Conservation (phyloP, 768 basidiomycete genomes). For the Boletus huronensis region DNA sequence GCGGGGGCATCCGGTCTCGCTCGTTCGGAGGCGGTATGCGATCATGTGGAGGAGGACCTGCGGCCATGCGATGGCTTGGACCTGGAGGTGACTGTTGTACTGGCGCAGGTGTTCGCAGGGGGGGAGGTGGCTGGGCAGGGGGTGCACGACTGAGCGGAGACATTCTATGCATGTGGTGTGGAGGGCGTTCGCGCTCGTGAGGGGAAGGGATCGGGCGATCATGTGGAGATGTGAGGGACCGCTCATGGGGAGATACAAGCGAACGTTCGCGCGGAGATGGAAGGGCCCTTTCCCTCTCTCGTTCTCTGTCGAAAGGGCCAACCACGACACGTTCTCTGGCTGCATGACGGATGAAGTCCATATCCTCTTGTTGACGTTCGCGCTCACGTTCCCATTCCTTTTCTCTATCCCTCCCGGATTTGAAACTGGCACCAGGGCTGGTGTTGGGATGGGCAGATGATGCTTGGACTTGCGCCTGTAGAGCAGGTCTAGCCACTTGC, state of each 20-base stretch:
- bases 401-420: constrained; percentile 25
- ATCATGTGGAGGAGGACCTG: constrained; percentile 21
- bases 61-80: constrained; percentile 20
- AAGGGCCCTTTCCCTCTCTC: constrained; percentile 23
- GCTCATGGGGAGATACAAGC: constrained; percentile 24
- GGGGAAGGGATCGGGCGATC: constrained; percentile 25
- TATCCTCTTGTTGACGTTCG: constrained; percentile 29
- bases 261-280: constrained; percentile 26
- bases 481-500: constrained; percentile 24
- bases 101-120: constrained; percentile 10
- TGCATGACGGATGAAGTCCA: constrained; percentile 24
- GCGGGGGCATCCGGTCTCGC: constrained; percentile 24
- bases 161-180: constrained; percentile 22
- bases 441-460: constrained; percentile 21
- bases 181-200: constrained; percentile 25
- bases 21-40: constrained; percentile 23
- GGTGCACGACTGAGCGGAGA: constrained; percentile 23
- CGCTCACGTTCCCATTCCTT: constrained; percentile 30
- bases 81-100: constrained; percentile 26
- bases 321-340: constrained; percentile 24
- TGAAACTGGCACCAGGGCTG: constrained; percentile 22
- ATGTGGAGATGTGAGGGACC: constrained; percentile 17
- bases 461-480: constrained; percentile 17
- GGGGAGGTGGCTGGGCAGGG: constrained; percentile 16
- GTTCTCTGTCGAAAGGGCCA: constrained; percentile 27